Conservation (phyloP, 768 basidiomycete species). For the Rhodotorula toruloides region DNA sequence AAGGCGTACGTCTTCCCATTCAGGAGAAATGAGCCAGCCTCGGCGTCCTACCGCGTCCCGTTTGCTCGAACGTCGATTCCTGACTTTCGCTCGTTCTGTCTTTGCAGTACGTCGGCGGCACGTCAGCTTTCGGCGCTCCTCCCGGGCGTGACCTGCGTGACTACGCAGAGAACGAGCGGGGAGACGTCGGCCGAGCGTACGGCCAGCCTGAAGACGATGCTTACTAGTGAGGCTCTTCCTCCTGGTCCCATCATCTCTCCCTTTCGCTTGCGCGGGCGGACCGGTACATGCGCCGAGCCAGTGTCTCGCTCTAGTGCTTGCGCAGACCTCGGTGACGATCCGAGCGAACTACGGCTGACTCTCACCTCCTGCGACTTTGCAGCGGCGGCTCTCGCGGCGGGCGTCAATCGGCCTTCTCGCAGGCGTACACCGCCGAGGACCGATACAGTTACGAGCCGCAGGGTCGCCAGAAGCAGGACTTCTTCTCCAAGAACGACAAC, state of each 20-base stretch:
- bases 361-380: too few species aligned
- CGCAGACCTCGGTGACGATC: too few species aligned
- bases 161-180: neutral
- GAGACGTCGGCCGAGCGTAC: neutral
- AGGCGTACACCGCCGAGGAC: neutral
- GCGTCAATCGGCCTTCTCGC: too few species aligned
- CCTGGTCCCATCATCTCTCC: neutral
- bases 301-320: too few species aligned
- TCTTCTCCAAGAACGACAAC: neutral
- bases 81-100: neutral
- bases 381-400: too few species aligned
- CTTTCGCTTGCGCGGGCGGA: too few species aligned
- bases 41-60: too few species aligned
- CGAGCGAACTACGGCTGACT: too few species aligned
- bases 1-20: slow-evolving; percentile 22
- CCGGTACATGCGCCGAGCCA: neutral
- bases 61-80: too few species aligned
- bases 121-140: slow-evolving; percentile 3
- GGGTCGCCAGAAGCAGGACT: neutral
- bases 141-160: neutral
- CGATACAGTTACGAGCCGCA: neutral
- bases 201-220: slow-evolving; percentile 3
- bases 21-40: too few species aligned
- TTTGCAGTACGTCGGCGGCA: slow-evolving; percentile 15
- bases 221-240: slow-evolving; percentile 10